Conservation (phyloP, 202 grass and related monocot genomes). For the Carex arenaria region DNA sequence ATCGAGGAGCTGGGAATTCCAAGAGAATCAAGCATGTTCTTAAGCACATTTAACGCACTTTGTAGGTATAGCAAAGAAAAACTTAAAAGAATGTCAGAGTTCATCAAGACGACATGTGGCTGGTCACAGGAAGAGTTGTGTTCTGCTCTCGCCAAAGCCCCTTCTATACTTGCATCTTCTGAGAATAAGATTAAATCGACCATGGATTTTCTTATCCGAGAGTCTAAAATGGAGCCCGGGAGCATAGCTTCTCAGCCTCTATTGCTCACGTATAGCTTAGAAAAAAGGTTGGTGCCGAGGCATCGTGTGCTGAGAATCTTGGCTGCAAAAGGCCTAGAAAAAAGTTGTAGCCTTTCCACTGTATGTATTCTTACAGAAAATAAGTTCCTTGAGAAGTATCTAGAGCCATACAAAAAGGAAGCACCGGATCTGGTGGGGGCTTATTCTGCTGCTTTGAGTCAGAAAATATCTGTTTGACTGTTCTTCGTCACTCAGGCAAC, state of each 20-base stretch:
- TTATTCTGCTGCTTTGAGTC: too few species aligned
- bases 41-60: neutral
- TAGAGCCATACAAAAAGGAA: too few species aligned
- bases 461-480: too few species aligned
- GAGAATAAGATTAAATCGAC: neutral
- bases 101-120: neutral
- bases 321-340: too few species aligned
- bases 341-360: neutral
- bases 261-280: too few species aligned
- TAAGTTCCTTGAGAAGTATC: too few species aligned
- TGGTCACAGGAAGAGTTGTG: neutral
- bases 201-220: neutral
- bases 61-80: neutral
- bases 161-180: neutral
- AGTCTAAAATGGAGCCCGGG: neutral
- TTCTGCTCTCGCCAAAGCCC: neutral
- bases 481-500: too few species aligned
- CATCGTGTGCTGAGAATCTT: too few species aligned
- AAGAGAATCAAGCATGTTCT: neutral
- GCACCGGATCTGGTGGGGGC: too few species aligned
- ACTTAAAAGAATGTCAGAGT: neutral
- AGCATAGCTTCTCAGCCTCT: too few species aligned
- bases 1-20: neutral
- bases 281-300: too few species aligned
- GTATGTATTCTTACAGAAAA: too few species aligned